Base-by-base conservation (phyloP, 2,329 filamentous ascomycete genomes). In the Waltergamsia citrina region DNA sequence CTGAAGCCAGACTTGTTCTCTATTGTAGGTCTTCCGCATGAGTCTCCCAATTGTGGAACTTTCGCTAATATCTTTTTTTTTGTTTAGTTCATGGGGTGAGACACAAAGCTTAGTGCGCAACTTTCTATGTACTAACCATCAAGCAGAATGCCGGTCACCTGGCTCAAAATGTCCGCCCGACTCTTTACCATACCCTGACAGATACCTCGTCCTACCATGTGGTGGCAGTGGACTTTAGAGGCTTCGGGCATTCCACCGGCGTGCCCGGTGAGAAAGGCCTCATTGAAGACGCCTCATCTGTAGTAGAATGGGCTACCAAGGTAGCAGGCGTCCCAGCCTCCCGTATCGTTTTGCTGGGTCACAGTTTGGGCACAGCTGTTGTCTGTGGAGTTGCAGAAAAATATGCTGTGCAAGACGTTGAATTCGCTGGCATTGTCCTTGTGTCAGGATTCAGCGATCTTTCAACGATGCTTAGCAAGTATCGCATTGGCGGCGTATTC, bases 171-270 rank as follows among this genome's bases (percentile, higher is more conserved):
- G 72, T 79, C 52, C 77, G 90, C 12, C 81, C 86, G 3, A 69
- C 78, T 21, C 82, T 78, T 37, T 93, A 93, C 53, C 85, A 87
- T 45, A 71, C 78, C 29, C 64, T 94, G 27, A 76, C 86, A 4
- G 74, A 81, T 34, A 76, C 79, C 3, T 82, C 81, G 3, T 72
- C 71, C 0, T 78, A 87, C 35, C 88, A 95, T 51, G 73, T 94
- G 29, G 65, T 95, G n/a, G 75, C 85, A 25, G 78, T 94, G 47
- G 87, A 94, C 63, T 95, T 95, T 57, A 81, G 88, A 14, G 88
- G 88, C 6, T 95, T 85, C 46, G 88, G 87, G 1, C 69, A 74
- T 25, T 92, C 84, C 7, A 85, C 79, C 1, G 86, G 90, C n/a
- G 62, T 59, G 4, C 90, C 90, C 1, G 81, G 78, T 0, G 90